Conservation (phyloP, 108 stramenopile genomes). For the Cyclotella choctawhatcheeana region DNA sequence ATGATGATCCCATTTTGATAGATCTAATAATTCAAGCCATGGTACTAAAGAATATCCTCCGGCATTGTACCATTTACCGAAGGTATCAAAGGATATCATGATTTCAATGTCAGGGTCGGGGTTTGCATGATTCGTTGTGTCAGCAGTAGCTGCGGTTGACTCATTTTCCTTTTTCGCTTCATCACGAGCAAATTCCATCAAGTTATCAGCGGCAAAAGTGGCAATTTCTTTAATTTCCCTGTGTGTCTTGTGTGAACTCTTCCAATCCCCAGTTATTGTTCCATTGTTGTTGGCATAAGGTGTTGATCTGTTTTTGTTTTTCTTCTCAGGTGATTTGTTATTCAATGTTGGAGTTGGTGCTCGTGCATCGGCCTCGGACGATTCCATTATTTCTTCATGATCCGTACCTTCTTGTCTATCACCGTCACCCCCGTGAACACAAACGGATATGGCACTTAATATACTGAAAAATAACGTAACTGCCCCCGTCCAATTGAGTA, state of each 20-base stretch:
- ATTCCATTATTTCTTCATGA: background rate
- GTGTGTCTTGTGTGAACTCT: constrained; percentile 47
- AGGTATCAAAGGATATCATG: constrained; percentile 60
- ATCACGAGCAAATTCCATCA: constrained; percentile 56
- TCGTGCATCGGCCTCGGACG: constrained; percentile 12
- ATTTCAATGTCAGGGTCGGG: background rate
- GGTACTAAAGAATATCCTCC: constrained; percentile 81
- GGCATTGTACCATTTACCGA: constrained; percentile 83
- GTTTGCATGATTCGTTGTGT: background rate
- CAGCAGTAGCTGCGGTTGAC: background rate
- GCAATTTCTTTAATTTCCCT: constrained; percentile 80
- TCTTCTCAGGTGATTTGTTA: constrained; percentile 48
- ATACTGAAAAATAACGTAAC: constrained; percentile 69
- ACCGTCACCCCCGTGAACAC: constrained; percentile 51
- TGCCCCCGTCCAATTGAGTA: constrained; percentile 39
- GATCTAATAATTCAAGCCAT: constrained; percentile 87
- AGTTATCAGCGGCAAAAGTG: constrained; percentile 69
- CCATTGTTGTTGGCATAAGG: constrained; percentile 5
- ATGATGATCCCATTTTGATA: constrained; percentile 74
- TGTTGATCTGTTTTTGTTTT: constrained; percentile 33
- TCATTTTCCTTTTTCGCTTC: constrained; percentile 10
- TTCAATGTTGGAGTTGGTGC: constrained; percentile 55
- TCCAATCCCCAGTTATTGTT: constrained; percentile 48
- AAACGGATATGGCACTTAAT: constrained; percentile 67
- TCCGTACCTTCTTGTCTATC: constrained; percentile 1